Base-by-base conservation (phyloP, 352 stramenopile genomes). In the Phytophthora brassicae region DNA sequence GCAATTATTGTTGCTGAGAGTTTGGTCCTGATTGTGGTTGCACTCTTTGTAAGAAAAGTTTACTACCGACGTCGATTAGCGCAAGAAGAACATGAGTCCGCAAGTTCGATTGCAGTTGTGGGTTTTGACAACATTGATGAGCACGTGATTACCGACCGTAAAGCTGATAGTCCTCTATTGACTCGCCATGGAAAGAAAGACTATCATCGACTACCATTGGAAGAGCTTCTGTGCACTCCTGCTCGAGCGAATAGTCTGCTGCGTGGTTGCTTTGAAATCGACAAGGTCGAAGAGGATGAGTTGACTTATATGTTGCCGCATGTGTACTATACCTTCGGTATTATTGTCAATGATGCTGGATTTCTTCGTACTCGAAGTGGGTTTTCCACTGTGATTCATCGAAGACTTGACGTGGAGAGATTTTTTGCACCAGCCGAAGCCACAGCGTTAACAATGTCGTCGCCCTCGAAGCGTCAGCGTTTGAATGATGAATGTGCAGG, bases 321-420 rank as follows among this genome's bases (percentile, higher is more conserved):
- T 3, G 56, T 83, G n/a, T 88, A 90, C 52, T 77, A 85, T 23
- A 70, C 84, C 19, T 84, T 81, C 45, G 81, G 81, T 1, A 50
- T 88, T 4, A 42, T 81, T n/a, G 48, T 81, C 2, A 78, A 43
- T 29, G 60, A 77, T 17, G 67, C 76, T 52, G 71, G 68, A 22
- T 70, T 72, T 43, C 70, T 90, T 56, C 77, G 70, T 23, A 82
- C 77, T 24, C 78, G 75, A 26, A 57, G 67, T 1, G 71, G 81
- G 0, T 90, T 90, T 51, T 57, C 60, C 36, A 86, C 71, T 29
- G 72, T 83, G 23, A 65, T 90, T 44, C 77, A 80, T 31, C 66
- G 75, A 14, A 78, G 79, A 20, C 56, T 87, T 3, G 80, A 87
- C 17, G 67, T 79, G 4, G 60, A 76, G 50, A 76, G 70, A 42